Evolutionary conservation across 202 grass and related monocot genomes (phyloP), one percentile per base, ranked within the genome.

Genomic region (Musa balbisiana): DNA sequence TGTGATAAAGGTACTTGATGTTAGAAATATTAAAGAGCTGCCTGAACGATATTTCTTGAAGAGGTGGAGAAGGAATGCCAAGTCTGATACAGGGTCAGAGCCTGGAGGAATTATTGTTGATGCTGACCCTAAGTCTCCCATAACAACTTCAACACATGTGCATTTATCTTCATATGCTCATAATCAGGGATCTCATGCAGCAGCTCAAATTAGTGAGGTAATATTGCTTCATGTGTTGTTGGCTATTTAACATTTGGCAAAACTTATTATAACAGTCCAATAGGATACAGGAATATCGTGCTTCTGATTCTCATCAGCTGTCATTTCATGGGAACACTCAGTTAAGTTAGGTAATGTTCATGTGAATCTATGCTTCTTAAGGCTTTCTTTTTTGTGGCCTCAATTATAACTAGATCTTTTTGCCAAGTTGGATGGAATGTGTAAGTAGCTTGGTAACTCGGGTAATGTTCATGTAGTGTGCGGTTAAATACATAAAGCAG

Each of bases 11-110:
- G 77, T 84, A 24, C 58, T 84, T 52, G 82, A 84, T 62, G 55
- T 80, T 60, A 80, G 78, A 60, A 84, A 84, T 54, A 84, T 80
- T 22, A 80, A 84, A 24, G 72, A 80, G 49, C 16, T 84, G 29
- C 64, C 72, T 22, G 64, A 79, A 49, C 76, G 76, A 10, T 79
- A 79, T 68, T 79, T 79, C 53, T 73, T 79, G 53, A 62, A 79
- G 72, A 78, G 70, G 33, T 78, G 75, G 69, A 78, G 55, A 64
- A 80, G 67, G 64, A 49, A 68, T 19, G 55, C 64, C 26, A 52
- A 49, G 59, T 9, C 55, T 76, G 73, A 63, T 25, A 80, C 22
- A 12, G 55, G 73, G 24, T 73, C 62, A 49, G 78, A 72, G 15
- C 17, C 78, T 3, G 25, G 56, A 64, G 55, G 14, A 53, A 64